A percentile compares a stretch with the other conserved stretches of the same genome.
phyloP scores from a whole-genome alignment of 1,284 basidiomycete genomes.

The Athelia sp. region DNA sequence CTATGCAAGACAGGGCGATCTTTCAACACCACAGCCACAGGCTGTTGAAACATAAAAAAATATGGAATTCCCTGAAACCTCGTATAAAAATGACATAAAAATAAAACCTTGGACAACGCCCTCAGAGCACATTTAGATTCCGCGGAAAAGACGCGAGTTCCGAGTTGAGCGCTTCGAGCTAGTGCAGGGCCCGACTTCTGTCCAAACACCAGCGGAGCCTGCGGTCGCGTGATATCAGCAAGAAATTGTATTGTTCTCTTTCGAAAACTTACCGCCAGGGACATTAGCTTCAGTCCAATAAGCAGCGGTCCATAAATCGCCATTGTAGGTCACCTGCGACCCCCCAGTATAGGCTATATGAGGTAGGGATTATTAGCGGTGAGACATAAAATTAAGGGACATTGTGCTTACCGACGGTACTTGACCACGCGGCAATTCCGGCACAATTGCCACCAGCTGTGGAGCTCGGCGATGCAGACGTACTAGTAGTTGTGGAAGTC shows the following conservation, averaged over 20 bases:
- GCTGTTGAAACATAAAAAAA: too few relatives aligned
- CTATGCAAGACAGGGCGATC: too few relatives aligned
- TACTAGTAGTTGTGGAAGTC: conserved; percentile 18
- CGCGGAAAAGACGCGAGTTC: conserved; percentile 12
- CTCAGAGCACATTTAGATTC: too few relatives aligned
- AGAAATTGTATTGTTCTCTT: conserved; percentile 6
- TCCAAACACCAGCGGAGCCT: too few relatives aligned
- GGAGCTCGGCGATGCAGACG: conserved; percentile 13
- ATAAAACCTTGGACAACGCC: too few relatives aligned
- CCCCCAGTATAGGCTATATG: conserved; percentile 43
- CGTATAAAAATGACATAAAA: too few relatives aligned
- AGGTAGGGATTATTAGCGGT: conserved; percentile 27
- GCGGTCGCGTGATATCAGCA: neutral
- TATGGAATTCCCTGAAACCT: too few relatives aligned
- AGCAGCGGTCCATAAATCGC: conserved; percentile 55
- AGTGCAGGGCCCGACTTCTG: conserved; percentile 3
- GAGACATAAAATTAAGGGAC: conserved; percentile 19
- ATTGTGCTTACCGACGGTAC: conserved; percentile 33
- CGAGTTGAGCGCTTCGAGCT: conserved; percentile 9
- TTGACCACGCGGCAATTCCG: conserved; percentile 49
- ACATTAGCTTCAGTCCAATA: conserved; percentile 70
- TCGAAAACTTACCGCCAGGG: conserved; percentile 32
- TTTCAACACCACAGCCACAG: too few relatives aligned
- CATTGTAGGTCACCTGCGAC: conserved; percentile 48
- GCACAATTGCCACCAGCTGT: conserved; percentile 39